Base-by-base conservation (phyloP, 2,329 filamentous ascomycete genomes). In the Fusarium armeniacum region DNA sequence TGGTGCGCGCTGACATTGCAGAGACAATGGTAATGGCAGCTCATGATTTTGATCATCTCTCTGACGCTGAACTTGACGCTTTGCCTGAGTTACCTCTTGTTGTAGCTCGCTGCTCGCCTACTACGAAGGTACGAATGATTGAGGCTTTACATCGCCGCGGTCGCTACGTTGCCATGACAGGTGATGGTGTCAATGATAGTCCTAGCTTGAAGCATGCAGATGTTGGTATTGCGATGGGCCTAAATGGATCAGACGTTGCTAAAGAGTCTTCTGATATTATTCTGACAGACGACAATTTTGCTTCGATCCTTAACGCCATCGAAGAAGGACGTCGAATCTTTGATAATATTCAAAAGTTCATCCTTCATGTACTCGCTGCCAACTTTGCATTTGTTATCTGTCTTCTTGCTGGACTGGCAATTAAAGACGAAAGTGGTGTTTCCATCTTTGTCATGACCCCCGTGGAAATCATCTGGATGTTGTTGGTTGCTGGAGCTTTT, bases 81-180 rank as follows among this genome's bases (percentile, higher is more conserved):
- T 83, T 92, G 5, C 87, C 88, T 0, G 83, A 89, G 10, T 78
- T 92, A 3, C 90, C 90, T 2, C 80, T 91, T 4, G 90, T 92
- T 3, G 87, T 92, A 41, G 90, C 90, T 30, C 85, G 90, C n/a
- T 92, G 90, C 73, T 88, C 89, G 2, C 90, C 91, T 0, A 85
- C 86, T 28, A 92, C 90, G 5, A 93, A 93, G 75, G 90, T 91
- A 12, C 86, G 89, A 44, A 92, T 93, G 90, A 91, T 93, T 59
- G 89, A 91, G 61, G 90, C 90, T n/a, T 83, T 92, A 20, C 90
- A 92, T 73, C 84, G 90, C 22, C 85, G 89, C 44, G 83, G 83
- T 33, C 81, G 81, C 18, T 91, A 88, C 73, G 87, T 86, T 38
- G 89, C 89, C 50, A 91, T 91, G 89, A 91, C 89, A 30, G 90